A percentile compares a stretch with the other conserved stretches of the same genome.
Conservation (phyloP, 73 alveolate genomes). For the Stentor roeselii region DNA sequence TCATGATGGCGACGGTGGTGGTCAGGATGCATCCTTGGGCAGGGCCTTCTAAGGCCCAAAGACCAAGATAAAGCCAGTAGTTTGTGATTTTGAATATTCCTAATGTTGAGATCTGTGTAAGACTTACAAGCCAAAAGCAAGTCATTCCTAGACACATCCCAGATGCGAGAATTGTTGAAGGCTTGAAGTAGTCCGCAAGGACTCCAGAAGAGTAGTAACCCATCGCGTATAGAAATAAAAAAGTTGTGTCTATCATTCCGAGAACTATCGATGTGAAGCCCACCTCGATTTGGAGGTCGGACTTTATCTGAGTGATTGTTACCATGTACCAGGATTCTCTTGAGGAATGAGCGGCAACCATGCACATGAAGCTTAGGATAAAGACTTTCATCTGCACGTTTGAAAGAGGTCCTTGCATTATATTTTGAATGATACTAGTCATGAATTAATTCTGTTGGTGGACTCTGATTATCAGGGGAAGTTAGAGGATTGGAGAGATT, state of each 20-base stretch:
- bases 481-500: no score
- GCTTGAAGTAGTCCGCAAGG: neutral
- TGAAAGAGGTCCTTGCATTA: no score
- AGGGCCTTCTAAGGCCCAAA: neutral
- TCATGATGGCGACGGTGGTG: slow-evolving; percentile 47
- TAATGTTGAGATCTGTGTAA: neutral
- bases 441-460: no score
- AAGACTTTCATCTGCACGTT: slow-evolving; percentile 8
- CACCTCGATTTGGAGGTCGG: slow-evolving; percentile 1
- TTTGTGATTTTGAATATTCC: neutral
- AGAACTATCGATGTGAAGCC: neutral
- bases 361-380: slow-evolving; percentile 7
- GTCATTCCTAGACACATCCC: neutral
- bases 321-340: slow-evolving; percentile 6
- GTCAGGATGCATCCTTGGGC: slow-evolving; percentile 26
- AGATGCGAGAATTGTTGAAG: neutral
- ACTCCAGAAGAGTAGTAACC: neutral
- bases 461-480: no score
- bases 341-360: slow-evolving; percentile 10
- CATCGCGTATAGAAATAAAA: neutral
- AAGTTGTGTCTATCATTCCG: neutral
- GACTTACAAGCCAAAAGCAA: neutral
- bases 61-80: neutral
- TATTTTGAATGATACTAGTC: no score
- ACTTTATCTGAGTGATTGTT: neutral